Evolutionary conservation across 805 yeast genomes (phyloP).

Genomic region (Candida sithepensis): DNA sequence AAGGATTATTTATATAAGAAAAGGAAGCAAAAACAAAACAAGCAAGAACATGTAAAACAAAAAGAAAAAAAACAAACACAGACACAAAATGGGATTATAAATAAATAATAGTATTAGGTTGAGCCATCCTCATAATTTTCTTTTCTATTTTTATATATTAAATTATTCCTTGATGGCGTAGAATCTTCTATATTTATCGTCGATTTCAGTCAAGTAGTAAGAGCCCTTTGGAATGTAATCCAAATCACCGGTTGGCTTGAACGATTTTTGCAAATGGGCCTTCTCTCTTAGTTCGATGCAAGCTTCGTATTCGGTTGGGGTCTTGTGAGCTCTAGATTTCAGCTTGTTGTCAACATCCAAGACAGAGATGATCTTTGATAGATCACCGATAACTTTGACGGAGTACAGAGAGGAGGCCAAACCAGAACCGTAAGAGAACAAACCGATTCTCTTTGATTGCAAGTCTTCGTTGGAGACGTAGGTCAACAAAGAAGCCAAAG

Average conservation of each 20-base stretch:
- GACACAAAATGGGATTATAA: neutral
- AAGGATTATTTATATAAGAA: neutral
- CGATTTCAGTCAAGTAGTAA: slow-evolving; percentile 78
- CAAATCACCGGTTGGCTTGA: slow-evolving; percentile 74
- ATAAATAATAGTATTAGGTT: neutral
- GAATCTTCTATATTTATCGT: slow-evolving; percentile 83
- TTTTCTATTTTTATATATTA: too few species aligned
- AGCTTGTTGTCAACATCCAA: slow-evolving; percentile 69
- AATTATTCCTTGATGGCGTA: slow-evolving; percentile 64
- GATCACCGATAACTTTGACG: slow-evolving; percentile 75
- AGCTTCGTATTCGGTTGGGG: slow-evolving; percentile 80
- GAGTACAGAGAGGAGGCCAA: slow-evolving; percentile 89
- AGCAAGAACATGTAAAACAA: too few species aligned
- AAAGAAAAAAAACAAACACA: neutral
- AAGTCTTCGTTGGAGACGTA: slow-evolving; percentile 71
- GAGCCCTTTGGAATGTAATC: slow-evolving; percentile 72
- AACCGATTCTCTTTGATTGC: slow-evolving; percentile 80
- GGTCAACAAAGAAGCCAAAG: slow-evolving; percentile 76
- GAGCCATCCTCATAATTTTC: too few species aligned
- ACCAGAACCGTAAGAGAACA: slow-evolving; percentile 98
- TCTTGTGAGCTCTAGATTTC: slow-evolving; percentile 54
- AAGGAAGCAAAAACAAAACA: neutral
- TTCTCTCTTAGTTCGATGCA: slow-evolving; percentile 85
- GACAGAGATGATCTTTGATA: slow-evolving; percentile 57
- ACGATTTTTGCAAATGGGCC: slow-evolving; percentile 77